Base-by-base conservation (phyloP, 352 stramenopile genomes). In the Phytophthora gonapodyides region DNA sequence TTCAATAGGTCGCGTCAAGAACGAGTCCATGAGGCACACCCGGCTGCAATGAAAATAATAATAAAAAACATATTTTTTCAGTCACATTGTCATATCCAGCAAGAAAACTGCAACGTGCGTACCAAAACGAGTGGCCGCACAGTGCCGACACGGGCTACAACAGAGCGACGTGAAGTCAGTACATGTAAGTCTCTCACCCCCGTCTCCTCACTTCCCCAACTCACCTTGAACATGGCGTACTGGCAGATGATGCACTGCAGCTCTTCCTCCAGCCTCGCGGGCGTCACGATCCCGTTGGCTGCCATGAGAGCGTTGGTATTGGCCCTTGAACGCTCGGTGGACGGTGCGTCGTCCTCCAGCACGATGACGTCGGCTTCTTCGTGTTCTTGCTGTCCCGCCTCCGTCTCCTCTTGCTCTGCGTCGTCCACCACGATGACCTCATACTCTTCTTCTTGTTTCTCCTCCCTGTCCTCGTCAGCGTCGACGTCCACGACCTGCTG, bases 111-210 rank as follows among this genome's bases (percentile, higher is more conserved):
- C 5, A 37, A 9, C 16, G 30, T 7, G 10, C 27, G 37, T 52
- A 87, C 78, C 78, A 87, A 43, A 82, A 87, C 2, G 75, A 84
- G 43, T 87, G 78, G 12, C 78, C 78, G 41, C 78, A 87, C 1
- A 71, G 46, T 4, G 61, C 59, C 1, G 78, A 76, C 33, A 82
- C 57, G 19, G 78, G 78, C 72, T 85, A 60, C 37, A 52, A 27
- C 49, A 35, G 11, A 24, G 35, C 2, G 50, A 55, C 3, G 64
- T 36, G 3, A 50, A 43, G 16, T 49, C 19, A 47, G 6, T 49
- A 41, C 12, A n/a, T n/a, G n/a, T n/a, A n/a, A 35, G 10, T 46
- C 43, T 3, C 9, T 30, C 24, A 35, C 9, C 7, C 19, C 10
- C 19, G n/a, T 12, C 4, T 9, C 9, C 34, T 36, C 38, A 5